These are phyloP conservation scores for Diutina scorzettiae DNA, from an alignment of 1,139 yeast species.

Conservation along the genomic window DNA sequence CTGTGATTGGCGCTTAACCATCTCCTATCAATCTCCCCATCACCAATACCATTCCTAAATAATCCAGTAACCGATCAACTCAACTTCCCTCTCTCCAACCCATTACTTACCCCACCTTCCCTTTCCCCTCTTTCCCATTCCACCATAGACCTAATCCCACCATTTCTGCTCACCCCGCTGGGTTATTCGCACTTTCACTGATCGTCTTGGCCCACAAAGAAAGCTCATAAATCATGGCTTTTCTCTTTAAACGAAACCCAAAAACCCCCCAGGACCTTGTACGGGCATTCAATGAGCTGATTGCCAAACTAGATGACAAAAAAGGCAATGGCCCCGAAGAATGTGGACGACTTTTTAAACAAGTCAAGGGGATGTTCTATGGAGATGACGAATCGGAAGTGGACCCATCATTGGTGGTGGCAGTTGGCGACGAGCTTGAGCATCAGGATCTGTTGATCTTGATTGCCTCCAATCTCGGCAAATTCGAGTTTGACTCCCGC, in stretches of 20 bases:
- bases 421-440: slow-evolving; percentile 64
- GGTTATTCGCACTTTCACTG: neutral
- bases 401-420: slow-evolving; percentile 66
- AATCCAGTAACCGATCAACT: too few species aligned
- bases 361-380: slow-evolving; percentile 54
- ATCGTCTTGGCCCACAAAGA: neutral
- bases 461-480: slow-evolving; percentile 44
- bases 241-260: slow-evolving; percentile 83
- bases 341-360: slow-evolving; percentile 53
- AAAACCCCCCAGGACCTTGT: slow-evolving; percentile 82
- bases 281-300: slow-evolving; percentile 61
- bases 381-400: slow-evolving; percentile 68
- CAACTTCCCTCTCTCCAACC: too few species aligned
- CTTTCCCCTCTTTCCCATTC: neutral
- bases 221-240: slow-evolving; percentile 46
- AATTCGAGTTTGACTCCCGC: slow-evolving; percentile 78
- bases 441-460: slow-evolving; percentile 56
- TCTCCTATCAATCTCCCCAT: too few species aligned
- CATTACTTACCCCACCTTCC: neutral
- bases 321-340: slow-evolving; percentile 64
- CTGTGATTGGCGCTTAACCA: too few species aligned
- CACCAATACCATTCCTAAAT: too few species aligned
- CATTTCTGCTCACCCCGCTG: neutral
- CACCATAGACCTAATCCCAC: neutral
- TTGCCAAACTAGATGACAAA: slow-evolving; percentile 56